Conservation (phyloP, 345 rosid genomes). For the Populus davidiana region DNA sequence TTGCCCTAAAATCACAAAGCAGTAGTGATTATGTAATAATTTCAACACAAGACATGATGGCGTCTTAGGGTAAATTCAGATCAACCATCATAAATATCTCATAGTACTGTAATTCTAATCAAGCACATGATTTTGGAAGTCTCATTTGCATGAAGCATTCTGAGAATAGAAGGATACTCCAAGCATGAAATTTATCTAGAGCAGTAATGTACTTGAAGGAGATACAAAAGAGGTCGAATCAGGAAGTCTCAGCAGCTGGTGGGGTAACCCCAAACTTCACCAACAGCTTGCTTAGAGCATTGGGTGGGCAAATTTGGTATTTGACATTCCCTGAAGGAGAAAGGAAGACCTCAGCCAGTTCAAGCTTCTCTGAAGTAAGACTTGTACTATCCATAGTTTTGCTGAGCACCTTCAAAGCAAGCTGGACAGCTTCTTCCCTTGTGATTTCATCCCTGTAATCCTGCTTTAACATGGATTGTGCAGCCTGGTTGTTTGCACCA, state of each 20-base stretch:
- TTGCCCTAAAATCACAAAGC: not conserved
- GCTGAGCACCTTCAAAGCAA: constrained; percentile 86
- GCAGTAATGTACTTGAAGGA: not conserved
- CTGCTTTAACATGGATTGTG: constrained; percentile 96
- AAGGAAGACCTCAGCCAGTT: constrained; percentile 78
- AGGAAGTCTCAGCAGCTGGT: constrained; percentile 64
- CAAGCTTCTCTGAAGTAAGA: constrained; percentile 91
- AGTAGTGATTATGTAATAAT: not conserved
- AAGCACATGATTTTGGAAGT: not conserved
- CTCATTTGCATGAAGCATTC: not conserved
- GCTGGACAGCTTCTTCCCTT: constrained; percentile 87
- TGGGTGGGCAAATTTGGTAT: constrained; percentile 84
- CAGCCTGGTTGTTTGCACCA: constrained; percentile 95
- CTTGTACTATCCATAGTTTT: constrained; percentile 99
- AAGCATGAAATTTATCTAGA: not conserved
- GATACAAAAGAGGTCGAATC: not conserved
- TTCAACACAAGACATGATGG: not conserved
- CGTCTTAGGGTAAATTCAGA: not conserved
- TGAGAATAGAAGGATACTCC: not conserved
- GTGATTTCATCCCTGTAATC: constrained; percentile 87
- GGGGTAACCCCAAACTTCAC: constrained; percentile 77
- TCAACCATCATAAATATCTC: not conserved
- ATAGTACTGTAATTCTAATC: not conserved
- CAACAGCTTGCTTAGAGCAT: constrained; percentile 70
- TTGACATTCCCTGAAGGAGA: constrained; percentile 74